Percentiles rank a stretch among this genome's conserved stretches.
phyloP scores from a whole-genome alignment of 768 basidiomycete species.

The Mycena vitilis region DNA sequence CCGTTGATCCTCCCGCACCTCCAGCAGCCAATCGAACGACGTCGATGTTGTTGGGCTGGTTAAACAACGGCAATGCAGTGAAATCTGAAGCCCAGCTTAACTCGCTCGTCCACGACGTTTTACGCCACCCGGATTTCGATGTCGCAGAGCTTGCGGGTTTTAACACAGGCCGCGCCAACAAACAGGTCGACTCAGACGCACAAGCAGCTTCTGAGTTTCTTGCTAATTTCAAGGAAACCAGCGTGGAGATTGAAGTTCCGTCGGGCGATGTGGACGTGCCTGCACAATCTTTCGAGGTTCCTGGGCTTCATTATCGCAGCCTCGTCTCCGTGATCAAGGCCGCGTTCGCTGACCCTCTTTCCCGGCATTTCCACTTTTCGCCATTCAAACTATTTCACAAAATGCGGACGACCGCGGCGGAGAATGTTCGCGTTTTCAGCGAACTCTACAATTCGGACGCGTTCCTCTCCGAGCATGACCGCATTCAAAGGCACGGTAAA shows the following conservation, averaged over 20 bases:
- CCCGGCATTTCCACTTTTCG: slow-evolving; percentile 38
- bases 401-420: neutral
- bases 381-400: slow-evolving; percentile 42
- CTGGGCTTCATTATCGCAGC: slow-evolving; percentile 41
- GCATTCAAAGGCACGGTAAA: slow-evolving; percentile 34
- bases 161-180: slow-evolving; percentile 33
- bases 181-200: slow-evolving; percentile 30
- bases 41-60: slow-evolving; percentile 21
- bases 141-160: slow-evolving; percentile 26
- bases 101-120: slow-evolving; percentile 31
- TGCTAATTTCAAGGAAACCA: slow-evolving; percentile 28
- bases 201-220: slow-evolving; percentile 22
- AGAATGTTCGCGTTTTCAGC: slow-evolving; percentile 27
- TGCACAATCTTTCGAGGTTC: slow-evolving; percentile 38
- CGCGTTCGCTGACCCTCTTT: slow-evolving; percentile 35
- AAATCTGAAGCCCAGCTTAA: slow-evolving; percentile 35
- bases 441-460: slow-evolving; percentile 40
- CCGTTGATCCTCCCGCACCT: neutral
- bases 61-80: slow-evolving; percentile 25
- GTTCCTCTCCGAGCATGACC: slow-evolving; percentile 36
- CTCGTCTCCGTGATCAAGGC: slow-evolving; percentile 42
- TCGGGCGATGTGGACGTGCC: slow-evolving; percentile 33
- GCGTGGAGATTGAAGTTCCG: slow-evolving; percentile 45
- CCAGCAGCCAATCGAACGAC: neutral
- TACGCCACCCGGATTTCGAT: slow-evolving; percentile 33